phyloP scores from a whole-genome alignment of 1,139 yeast species.

The Protomyces inundatus region DNA sequence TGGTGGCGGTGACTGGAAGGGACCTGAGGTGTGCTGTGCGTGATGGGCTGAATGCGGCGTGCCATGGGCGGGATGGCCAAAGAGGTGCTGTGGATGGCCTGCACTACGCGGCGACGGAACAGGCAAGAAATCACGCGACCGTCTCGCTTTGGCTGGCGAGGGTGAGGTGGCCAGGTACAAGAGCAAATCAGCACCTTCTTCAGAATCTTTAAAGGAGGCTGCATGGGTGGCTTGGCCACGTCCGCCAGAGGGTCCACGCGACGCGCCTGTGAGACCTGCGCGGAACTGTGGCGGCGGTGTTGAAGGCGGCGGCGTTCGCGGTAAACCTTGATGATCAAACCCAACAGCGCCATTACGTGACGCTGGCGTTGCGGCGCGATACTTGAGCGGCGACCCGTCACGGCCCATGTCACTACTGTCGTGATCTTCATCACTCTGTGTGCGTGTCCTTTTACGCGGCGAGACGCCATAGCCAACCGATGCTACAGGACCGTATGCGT shows the following conservation, averaged over 20 bases:
- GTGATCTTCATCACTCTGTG: conserved; percentile 2
- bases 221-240: not conserved
- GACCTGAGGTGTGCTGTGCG: conserved; percentile 16
- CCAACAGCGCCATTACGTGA: not conserved
- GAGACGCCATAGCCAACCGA: not conserved
- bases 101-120: conserved; percentile 26
- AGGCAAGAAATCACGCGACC: conserved; percentile 1
- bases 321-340: not conserved
- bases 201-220: conserved; percentile 35
- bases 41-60: not conserved
- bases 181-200: conserved; percentile 77
- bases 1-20: conserved; percentile 13
- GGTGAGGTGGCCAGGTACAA: conserved; percentile 84
- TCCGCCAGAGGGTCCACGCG: not conserved
- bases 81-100: not conserved
- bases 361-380: conserved; percentile 4
- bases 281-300: conserved; percentile 19
- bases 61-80: too few species aligned
- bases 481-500: not conserved
- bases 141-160: conserved; percentile 50
- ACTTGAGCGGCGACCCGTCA: conserved; percentile 9
- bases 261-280: not conserved
- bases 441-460: conserved; percentile 15
- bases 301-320: conserved; percentile 19
- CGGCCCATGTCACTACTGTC: not conserved